Base-by-base conservation (phyloP, 1,284 basidiomycete species). In the Stygiomarasmius scandens region DNA sequence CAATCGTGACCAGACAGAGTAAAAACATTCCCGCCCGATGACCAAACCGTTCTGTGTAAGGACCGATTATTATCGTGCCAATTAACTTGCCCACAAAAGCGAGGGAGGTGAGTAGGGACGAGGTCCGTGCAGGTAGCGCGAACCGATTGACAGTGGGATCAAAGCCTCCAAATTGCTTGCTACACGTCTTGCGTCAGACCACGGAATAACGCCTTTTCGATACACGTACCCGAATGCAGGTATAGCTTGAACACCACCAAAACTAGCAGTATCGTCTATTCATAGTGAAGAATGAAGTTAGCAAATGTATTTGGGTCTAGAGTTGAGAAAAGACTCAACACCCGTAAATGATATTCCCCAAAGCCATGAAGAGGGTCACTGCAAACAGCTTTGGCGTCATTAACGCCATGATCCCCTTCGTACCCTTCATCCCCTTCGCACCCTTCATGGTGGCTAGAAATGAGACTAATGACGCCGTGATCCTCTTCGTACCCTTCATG, bases 161-260 rank as follows among this genome's bases (percentile, higher is more conserved):
- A 34, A 58, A 58, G 16, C 32, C 22, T 22, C 56, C 56, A 36
- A 58, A 58, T 27, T 58, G 56, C 49, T 50, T 58, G 20, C 55
- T 57, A 10, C 14, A 10, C 10, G 24, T 20, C 32, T 32, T 29
- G 23, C 14, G n/a, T 55, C 41, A 20, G 16, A 25, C 32, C 32
- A 29, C n/a, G 20, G n/a, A 24, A 14, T 0, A 29, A 19, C 23
- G 14, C 11, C 12, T 34, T 14, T 22, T 27, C 19, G 22, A 45
- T 9, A 53, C 8, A 19, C 55, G 51, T 16, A 57, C 55, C 56
- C 56, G 43, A 58, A 58, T 11, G 56, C 56, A 12, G 56, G 56
- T 49, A 58, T 58, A 29, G 56, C 56, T 50, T 58, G 56, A n/a
- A 58, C 56, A 23, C 56, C 56, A 43, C 56, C 56, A 43, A 58